Evolutionary conservation across 164 flowering plant genomes (phyloP).

Genomic region (Protea cynaroides): DNA sequence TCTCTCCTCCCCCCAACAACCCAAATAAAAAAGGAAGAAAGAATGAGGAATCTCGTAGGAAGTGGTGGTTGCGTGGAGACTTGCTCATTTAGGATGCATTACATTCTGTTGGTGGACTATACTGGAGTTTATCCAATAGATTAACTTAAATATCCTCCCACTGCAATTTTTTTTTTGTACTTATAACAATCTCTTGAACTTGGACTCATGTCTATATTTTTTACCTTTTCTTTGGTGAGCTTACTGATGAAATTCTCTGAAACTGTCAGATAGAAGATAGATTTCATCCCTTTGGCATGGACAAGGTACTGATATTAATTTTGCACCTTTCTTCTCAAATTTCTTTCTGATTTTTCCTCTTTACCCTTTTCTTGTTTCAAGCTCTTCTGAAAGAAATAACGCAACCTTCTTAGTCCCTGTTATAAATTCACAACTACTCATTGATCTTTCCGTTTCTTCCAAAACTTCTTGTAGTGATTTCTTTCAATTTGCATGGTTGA

Average conservation of each 20-base stretch:
- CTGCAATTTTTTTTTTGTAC: background rate
- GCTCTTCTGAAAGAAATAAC: too few species aligned
- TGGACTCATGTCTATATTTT: background rate
- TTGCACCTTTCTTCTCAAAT: background rate
- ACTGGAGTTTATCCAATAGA: background rate
- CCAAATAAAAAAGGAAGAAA: background rate
- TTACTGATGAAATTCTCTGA: conserved; percentile 9
- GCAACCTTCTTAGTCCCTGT: too few species aligned
- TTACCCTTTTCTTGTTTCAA: background rate
- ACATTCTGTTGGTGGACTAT: background rate
- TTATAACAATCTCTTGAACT: background rate
- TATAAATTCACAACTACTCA: too few species aligned
- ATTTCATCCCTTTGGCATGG: conserved; percentile 33
- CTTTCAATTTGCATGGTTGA: background rate
- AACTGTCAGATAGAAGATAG: conserved; percentile 51
- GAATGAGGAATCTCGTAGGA: background rate
- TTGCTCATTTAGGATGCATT: too few species aligned
- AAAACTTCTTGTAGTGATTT: background rate
- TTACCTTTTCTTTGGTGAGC: background rate
- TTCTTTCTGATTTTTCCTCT: background rate
- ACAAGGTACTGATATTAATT: conserved; percentile 29
- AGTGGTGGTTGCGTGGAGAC: conserved; percentile 33
- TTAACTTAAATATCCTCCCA: background rate
- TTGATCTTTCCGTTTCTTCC: too few species aligned
- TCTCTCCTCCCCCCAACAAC: too few species aligned